Conservation (phyloP, 164 flowering plant species). For the Vitis vinifera region ASM3070453v1 NC_081809.1:3348001-3348500, state of each 20-base stretch:
- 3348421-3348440: no score
- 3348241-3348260: neutral
- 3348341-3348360: neutral
- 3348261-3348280: neutral
- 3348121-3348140: constrained; percentile 20
- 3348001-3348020: constrained; percentile 17
- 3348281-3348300: neutral
- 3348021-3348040: constrained; percentile 22
- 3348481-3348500: no score
- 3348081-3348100: neutral
- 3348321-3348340: neutral
- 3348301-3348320: neutral
- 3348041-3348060: neutral
- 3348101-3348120: constrained; percentile 17
- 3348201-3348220: constrained; percentile 17
- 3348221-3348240: constrained; percentile 9
- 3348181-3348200: constrained; percentile 17
- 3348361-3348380: neutral
- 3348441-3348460: no score
- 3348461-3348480: no score
- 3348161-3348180: constrained; percentile 19
- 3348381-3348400: no score
- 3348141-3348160: constrained; percentile 3
- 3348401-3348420: no score
- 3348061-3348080: constrained; percentile 10